These are phyloP conservation scores for Tetrahymena malaccensis DNA, from an alignment of 73 alveolate species.

Conservation along the genomic window DNA sequence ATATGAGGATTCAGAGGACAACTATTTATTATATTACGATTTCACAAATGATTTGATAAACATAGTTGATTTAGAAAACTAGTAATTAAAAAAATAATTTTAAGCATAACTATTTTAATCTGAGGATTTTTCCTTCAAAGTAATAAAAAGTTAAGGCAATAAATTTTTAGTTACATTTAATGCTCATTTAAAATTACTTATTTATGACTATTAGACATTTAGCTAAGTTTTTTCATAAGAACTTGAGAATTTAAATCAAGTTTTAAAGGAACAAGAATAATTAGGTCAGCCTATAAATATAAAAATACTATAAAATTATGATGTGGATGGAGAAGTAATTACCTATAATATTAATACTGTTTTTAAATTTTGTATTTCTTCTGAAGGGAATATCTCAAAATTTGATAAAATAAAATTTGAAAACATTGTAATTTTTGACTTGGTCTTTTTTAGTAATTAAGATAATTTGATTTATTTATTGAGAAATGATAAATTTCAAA, in stretches of 20 bases:
- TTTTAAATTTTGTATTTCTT: neutral
- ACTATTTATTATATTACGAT: neutral
- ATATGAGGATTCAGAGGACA: neutral
- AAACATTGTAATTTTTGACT: neutral
- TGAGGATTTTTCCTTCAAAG: neutral
- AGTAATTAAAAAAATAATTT: neutral
- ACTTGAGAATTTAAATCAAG: too few species aligned
- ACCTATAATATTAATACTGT: neutral
- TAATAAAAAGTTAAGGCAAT: neutral
- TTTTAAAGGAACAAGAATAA: too few species aligned
- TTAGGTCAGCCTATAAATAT: neutral
- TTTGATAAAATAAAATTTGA: neutral
- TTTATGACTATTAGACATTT: neutral
- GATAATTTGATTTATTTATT: neutral
- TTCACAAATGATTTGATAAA: neutral
- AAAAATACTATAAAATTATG: neutral
- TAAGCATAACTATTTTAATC: neutral
- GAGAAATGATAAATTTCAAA: neutral
- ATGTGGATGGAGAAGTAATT: neutral
- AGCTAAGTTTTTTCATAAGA: neutral
- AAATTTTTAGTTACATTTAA: neutral
- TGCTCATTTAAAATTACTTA: neutral
- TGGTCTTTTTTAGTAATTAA: neutral
- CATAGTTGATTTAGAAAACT: neutral
- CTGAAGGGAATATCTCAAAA: neutral